Base-by-base conservation (phyloP, 2,329 filamentous ascomycete genomes). In the Ascomycota sp. region DNA sequence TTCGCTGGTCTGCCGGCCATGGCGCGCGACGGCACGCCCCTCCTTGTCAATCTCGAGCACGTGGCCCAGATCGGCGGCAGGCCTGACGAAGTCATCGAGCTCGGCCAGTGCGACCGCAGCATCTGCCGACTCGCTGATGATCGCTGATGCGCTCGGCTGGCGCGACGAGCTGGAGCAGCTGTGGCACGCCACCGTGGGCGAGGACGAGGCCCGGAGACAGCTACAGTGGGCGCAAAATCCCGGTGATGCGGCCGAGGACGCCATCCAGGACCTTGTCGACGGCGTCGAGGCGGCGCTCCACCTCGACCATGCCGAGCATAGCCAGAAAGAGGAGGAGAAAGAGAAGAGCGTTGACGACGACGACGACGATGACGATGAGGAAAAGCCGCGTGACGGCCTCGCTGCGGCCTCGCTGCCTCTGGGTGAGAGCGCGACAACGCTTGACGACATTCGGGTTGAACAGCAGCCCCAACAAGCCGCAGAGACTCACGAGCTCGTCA, bases 101-200 rank as follows among this genome's bases (percentile, higher is more conserved):
- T 95, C 2, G 82, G 77, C 1, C 73, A 83, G 41, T 94, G 85
- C 47, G 86, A 98, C 48, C 59, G 61, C 0, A 82, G 83, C 1
- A 75, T 95, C 1, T 64, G 77, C 31, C 72, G 69, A 47, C 59
- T 98, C 23, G 85, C 86, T 1, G 63, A 75, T 37, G 73, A n/a
- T n/a, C n/a, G n/a, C n/a, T n/a, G n/a, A n/a, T n/a, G n/a, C 74
- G 20, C 63, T 92, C 26, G 86, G 83, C 1, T 98, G 89, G 89
- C 52, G 66, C 7, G 70, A 81, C 2, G 86, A 95, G 45, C 58
- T 98, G 11, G 81, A 94, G 46, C 51, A 47, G 3, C 42, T 80
- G 30, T 95, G 83, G 83, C 61, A 69, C 15, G 52, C 56, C 27
- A 65, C 75, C 1, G 75, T 78, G 7, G 69, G 77, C 4, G 56